Percentiles rank a stretch among this genome's conserved stretches.
phyloP scores from a whole-genome alignment of 1,284 basidiomycete species.

The Boletus calvinii region DNA sequence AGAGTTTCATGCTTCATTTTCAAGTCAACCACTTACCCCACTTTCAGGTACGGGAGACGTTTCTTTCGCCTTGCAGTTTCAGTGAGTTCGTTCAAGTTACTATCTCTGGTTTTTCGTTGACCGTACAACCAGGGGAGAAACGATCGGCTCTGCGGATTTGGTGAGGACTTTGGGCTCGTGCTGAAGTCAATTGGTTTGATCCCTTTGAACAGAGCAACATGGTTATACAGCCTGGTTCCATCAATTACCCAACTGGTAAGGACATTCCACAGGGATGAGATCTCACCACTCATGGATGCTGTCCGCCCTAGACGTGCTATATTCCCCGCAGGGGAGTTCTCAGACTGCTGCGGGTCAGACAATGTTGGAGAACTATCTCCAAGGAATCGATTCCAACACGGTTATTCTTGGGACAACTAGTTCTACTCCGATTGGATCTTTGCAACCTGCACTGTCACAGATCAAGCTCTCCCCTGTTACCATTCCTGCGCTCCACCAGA shows the following conservation, averaged over 20 bases:
- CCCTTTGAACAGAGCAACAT: conserved; percentile 44
- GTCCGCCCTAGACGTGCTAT: conserved; percentile 52
- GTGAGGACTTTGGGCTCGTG: conserved; percentile 34
- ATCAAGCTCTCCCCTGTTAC: conserved; percentile 61
- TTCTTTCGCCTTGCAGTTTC: conserved; percentile 58
- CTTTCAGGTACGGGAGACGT: conserved; percentile 60
- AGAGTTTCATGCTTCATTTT: conserved; percentile 13
- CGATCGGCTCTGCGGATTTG: conserved; percentile 62
- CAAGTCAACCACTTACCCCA: conserved; percentile 4
- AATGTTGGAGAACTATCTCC: conserved; percentile 71
- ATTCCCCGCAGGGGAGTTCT: conserved; percentile 58
- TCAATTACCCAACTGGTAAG: conserved; percentile 52
- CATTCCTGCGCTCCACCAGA: conserved; percentile 68
- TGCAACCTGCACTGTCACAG: conserved; percentile 63
- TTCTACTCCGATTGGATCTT: conserved; percentile 65
- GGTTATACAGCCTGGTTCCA: conserved; percentile 55
- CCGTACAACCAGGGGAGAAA: conserved; percentile 39
- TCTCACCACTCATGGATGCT: not conserved
- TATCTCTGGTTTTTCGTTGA: not conserved
- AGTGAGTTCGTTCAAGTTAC: conserved; percentile 38
- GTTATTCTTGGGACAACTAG: conserved; percentile 57
- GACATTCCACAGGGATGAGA: not conserved
- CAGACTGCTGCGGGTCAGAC: conserved; percentile 51
- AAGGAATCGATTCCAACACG: conserved; percentile 60
- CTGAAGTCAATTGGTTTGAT: conserved; percentile 22